Evolutionary conservation across 306 rosid genomes (phyloP).

Genomic region (Prunus armeniaca): DNA sequence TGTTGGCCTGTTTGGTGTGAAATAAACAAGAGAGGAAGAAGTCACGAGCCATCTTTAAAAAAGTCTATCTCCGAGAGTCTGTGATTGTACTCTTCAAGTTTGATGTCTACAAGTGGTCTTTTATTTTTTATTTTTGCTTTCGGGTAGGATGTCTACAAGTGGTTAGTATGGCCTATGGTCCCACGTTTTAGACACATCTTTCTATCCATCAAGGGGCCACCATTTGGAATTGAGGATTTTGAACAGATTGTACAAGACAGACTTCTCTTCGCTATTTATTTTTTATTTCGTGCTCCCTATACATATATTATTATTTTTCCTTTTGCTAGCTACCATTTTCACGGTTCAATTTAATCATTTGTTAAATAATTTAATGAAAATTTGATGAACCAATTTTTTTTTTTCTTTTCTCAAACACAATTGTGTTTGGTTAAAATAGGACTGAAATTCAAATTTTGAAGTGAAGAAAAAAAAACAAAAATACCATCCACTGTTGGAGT

Average conservation of each 20-base stretch:
- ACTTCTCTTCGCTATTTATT: background rate
- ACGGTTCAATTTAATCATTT: background rate
- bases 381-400: background rate
- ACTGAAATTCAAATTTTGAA: background rate
- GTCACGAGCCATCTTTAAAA: no score
- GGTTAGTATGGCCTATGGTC: background rate
- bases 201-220: background rate
- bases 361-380: background rate
- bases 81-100: background rate
- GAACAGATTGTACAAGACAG: constrained; percentile 6
- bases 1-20: no score
- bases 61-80: background rate
- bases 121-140: no score
- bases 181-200: background rate
- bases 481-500: constrained; percentile 3
- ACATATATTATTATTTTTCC: background rate
- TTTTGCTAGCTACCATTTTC: background rate
- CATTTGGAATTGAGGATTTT: background rate
- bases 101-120: background rate
- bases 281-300: background rate
- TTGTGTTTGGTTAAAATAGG: background rate
- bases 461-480: background rate
- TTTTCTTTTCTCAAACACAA: background rate
- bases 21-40: no score
- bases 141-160: background rate